Percentiles rank a stretch among this genome's conserved stretches.
Conservation (phyloP, 192 early-diverging fungal genomes). For the Coemansia sp. region DNA sequence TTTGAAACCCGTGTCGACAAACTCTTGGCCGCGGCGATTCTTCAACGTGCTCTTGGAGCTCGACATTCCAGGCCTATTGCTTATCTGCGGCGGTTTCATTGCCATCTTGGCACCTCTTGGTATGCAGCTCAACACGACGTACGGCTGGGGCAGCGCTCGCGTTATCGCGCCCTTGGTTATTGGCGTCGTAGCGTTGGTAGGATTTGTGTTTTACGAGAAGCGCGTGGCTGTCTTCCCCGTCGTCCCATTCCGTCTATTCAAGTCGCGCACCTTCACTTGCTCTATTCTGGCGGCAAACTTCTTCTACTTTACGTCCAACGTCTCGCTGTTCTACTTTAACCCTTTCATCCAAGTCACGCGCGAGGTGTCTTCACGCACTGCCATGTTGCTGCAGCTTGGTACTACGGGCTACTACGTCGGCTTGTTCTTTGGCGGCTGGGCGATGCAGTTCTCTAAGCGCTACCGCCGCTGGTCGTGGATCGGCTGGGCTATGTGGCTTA, state of each 20-base stretch:
- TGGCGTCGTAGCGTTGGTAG: conserved; percentile 24
- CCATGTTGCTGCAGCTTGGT: conserved; percentile 50
- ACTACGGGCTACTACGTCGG: conserved; percentile 42
- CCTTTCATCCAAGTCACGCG: conserved; percentile 48
- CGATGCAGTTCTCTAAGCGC: conserved; percentile 44
- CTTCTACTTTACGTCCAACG: conserved; percentile 48
- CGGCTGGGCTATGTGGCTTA: conserved; percentile 45
- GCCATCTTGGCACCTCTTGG: conserved; percentile 47
- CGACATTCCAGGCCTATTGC: conserved; percentile 33
- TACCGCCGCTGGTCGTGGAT: conserved; percentile 51
- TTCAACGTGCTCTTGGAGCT: conserved; percentile 24
- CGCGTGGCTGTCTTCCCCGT: conserved; percentile 69
- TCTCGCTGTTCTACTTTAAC: conserved; percentile 49
- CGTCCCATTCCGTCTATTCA: conserved; percentile 40
- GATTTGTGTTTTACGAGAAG: conserved; percentile 61
- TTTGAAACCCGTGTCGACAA: not conserved
- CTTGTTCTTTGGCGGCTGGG: conserved; percentile 49
- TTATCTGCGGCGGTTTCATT: conserved; percentile 44
- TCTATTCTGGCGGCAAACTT: conserved; percentile 39
- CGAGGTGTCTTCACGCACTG: conserved; percentile 34
- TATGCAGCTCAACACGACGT: conserved; percentile 48
- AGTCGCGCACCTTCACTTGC: conserved; percentile 44
- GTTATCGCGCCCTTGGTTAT: conserved; percentile 55
- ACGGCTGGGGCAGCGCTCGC: conserved; percentile 59
- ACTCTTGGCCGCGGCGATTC: conserved; percentile 5